Percentiles rank a stretch among this genome's conserved stretches.
These are phyloP conservation scores for Cercophora scortea DNA, from an alignment of 495 filamentous ascomycete genomes.

Conservation along the genomic window DNA sequence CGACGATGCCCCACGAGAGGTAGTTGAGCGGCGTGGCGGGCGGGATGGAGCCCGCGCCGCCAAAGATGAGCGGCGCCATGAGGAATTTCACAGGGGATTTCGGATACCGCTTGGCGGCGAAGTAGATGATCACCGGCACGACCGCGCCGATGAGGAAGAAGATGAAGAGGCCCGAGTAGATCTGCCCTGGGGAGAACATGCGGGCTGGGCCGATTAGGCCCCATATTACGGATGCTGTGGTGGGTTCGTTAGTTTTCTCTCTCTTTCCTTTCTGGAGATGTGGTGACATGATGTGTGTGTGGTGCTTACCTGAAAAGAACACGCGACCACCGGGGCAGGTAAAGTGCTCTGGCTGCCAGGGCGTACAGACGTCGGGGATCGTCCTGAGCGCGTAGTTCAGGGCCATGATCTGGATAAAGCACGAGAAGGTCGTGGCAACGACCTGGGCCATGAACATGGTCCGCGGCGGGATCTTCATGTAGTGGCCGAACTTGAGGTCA, in stretches of 20 bases:
- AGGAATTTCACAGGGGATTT: slow-evolving; percentile 45
- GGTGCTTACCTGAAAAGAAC: slow-evolving; percentile 50
- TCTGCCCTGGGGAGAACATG: slow-evolving; percentile 60
- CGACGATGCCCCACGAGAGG: slow-evolving; percentile 59
- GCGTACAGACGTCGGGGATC: slow-evolving; percentile 54
- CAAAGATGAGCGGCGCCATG: slow-evolving; percentile 63
- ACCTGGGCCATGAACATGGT: slow-evolving; percentile 64
- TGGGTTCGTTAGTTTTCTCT: neutral
- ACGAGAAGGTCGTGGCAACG: slow-evolving; percentile 56
- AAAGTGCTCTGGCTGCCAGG: slow-evolving; percentile 54
- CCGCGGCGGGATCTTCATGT: slow-evolving; percentile 63
- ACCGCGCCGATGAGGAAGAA: slow-evolving; percentile 57
- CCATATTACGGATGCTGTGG: slow-evolving; percentile 55
- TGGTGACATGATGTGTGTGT: neutral
- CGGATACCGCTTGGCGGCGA: slow-evolving; percentile 46
- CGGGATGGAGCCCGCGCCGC: slow-evolving; percentile 54
- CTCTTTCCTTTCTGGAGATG: neutral
- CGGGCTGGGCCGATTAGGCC: slow-evolving; percentile 59
- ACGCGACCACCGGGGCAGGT: slow-evolving; percentile 61
- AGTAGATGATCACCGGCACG: slow-evolving; percentile 49
- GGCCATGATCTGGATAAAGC: slow-evolving; percentile 57
- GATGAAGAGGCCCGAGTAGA: slow-evolving; percentile 56
- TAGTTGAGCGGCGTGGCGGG: slow-evolving; percentile 64
- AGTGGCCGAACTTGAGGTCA: slow-evolving; percentile 57
- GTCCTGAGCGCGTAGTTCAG: slow-evolving; percentile 57